Conservation (phyloP, 306 rosid genomes). For the Quercus rubra region DNA sequence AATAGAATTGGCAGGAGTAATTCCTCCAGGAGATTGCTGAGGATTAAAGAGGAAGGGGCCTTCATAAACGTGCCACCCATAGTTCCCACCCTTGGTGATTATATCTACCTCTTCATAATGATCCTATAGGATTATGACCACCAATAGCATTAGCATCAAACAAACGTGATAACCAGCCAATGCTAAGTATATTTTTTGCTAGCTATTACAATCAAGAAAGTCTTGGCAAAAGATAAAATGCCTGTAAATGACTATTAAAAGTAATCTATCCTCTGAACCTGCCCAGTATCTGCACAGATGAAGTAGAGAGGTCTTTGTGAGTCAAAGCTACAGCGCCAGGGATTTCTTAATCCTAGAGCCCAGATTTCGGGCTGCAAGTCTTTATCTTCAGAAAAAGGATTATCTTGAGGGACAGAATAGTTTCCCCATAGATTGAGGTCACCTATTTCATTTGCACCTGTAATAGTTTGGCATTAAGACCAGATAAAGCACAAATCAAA, state of each 20-base stretch:
- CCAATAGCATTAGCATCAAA: not conserved
- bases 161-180: too few relatives aligned
- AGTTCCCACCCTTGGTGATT: constrained; percentile 36
- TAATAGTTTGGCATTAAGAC: not conserved
- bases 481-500: not conserved
- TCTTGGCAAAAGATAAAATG: not conserved
- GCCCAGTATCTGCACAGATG: constrained; percentile 37
- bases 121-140: constrained; percentile 16
- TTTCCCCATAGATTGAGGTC: constrained; percentile 30
- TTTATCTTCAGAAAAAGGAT: constrained; percentile 34
- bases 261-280: constrained; percentile 12
- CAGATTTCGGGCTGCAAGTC: constrained; percentile 33
- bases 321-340: constrained; percentile 50
- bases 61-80: constrained; percentile 40
- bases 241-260: not conserved
- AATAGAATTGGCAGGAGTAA: constrained; percentile 23
- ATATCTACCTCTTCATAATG: constrained; percentile 37
- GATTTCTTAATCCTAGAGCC: constrained; percentile 36
- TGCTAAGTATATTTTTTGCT: too few relatives aligned
- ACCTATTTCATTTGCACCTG: constrained; percentile 27
- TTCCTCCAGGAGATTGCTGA: constrained; percentile 25
- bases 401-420: constrained; percentile 35
- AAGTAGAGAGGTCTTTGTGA: constrained; percentile 39
- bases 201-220: too few relatives aligned
- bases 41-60: constrained; percentile 30